phyloP scores from a whole-genome alignment of 306 rosid genomes.

The Rosa rugosa region DNA sequence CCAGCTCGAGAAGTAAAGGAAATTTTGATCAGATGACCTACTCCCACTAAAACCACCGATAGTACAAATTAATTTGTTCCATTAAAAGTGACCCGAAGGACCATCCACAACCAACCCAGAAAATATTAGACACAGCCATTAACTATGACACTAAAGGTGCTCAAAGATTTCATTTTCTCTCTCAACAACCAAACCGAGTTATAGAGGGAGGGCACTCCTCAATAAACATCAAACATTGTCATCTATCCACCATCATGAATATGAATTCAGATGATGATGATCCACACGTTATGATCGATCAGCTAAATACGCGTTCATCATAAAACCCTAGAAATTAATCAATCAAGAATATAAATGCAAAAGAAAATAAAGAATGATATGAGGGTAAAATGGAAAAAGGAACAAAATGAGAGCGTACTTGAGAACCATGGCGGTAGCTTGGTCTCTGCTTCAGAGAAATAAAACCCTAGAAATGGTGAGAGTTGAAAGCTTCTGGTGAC shows the following conservation, averaged over 20 bases:
- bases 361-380: not conserved
- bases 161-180: not conserved
- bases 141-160: not conserved
- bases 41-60: not conserved
- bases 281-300: not conserved
- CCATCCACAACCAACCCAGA: conserved; percentile 2
- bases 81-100: not conserved
- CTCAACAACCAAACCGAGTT: conserved; percentile 10
- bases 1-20: not conserved
- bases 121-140: not conserved
- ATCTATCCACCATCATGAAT: conserved; percentile 9
- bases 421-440: conserved; percentile 60
- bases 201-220: not conserved
- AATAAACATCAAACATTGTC: not conserved
- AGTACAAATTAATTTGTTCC: not conserved
- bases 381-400: not conserved
- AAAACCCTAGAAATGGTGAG: not conserved
- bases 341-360: not conserved
- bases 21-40: not conserved
- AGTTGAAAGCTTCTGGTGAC: not conserved
- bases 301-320: conserved; percentile 4
- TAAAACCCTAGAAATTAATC: not conserved
- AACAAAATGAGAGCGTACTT: conserved; percentile 35
- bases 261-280: not conserved
- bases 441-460: conserved; percentile 8